These are phyloP conservation scores for Candida easanensis DNA, from an alignment of 805 yeast species.

Conservation along the genomic window DNA sequence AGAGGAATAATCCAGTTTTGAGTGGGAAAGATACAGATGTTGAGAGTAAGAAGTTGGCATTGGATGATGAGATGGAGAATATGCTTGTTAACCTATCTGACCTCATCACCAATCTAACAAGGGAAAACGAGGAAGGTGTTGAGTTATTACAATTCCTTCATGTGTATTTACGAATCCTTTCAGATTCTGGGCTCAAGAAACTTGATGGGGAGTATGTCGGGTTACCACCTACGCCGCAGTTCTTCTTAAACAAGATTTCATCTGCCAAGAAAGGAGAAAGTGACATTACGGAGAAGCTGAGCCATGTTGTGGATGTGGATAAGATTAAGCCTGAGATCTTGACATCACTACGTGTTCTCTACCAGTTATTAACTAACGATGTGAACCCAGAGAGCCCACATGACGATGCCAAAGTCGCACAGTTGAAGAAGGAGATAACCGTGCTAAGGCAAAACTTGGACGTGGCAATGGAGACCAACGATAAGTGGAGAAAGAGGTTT, in stretches of 20 bases:
- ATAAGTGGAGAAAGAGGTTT: constrained; percentile 26
- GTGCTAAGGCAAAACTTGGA: constrained; percentile 19
- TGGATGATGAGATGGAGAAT: constrained; percentile 23
- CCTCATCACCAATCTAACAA: constrained; percentile 17
- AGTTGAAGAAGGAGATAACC: constrained; percentile 16
- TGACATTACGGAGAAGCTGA: constrained; percentile 7
- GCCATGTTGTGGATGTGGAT: constrained; percentile 9
- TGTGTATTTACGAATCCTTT: constrained; percentile 8
- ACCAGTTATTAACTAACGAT: constrained; percentile 16
- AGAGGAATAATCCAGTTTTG: constrained; percentile 4
- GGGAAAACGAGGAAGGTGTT: constrained; percentile 9
- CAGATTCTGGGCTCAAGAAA: constrained; percentile 1
- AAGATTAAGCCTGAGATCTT: constrained; percentile 8
- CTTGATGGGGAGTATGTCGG: not conserved
- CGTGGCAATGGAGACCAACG: constrained; percentile 25
- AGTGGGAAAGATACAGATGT: not conserved
- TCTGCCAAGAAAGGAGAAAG: not conserved
- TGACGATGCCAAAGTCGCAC: constrained; percentile 5
- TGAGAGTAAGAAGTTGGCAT: constrained; percentile 2
- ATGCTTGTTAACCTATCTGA: constrained; percentile 19
- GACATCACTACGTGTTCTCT: constrained; percentile 15
- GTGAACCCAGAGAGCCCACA: not conserved
- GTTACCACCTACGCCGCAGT: constrained; percentile 19
- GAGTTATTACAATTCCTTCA: constrained; percentile 11
- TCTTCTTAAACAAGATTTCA: constrained; percentile 10